Evolutionary conservation across 164 flowering plant genomes (phyloP).

Genomic region (Berberis vulgaris): DNA sequence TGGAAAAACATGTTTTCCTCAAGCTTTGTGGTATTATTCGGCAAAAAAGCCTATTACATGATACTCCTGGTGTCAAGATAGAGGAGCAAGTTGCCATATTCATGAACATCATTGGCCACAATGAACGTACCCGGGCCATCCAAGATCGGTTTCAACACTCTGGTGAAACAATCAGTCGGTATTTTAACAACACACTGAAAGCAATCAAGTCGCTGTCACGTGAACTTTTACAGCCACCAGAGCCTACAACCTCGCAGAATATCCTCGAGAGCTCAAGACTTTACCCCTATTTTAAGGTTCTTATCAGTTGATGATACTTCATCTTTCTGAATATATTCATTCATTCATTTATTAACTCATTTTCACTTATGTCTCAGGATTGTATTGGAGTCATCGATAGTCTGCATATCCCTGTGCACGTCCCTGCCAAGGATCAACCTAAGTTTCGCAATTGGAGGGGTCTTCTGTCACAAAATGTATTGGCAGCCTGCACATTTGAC

Average conservation of each 20-base stretch:
- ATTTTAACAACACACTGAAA: constrained; percentile 65
- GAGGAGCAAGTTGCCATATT: constrained; percentile 75
- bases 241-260: constrained; percentile 35
- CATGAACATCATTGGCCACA: constrained; percentile 62
- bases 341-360: neutral
- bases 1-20: constrained; percentile 64
- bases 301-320: neutral
- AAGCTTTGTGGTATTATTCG: constrained; percentile 44
- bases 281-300: constrained; percentile 65
- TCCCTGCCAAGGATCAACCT: constrained; percentile 68
- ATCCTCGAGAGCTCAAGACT: constrained; percentile 38
- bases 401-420: constrained; percentile 67
- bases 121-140: constrained; percentile 67
- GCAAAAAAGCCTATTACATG: constrained; percentile 50
- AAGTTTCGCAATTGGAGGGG: constrained; percentile 67
- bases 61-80: constrained; percentile 61
- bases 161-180: constrained; percentile 74
- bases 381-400: constrained; percentile 76
- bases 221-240: constrained; percentile 48
- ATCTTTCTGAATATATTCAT: neutral
- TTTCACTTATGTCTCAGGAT: constrained; percentile 32
- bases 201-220: constrained; percentile 69
- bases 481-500: constrained; percentile 86
- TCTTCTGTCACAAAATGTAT: constrained; percentile 53
- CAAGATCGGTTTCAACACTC: constrained; percentile 77